These are phyloP conservation scores for Corymbia citriodora DNA, from an alignment of 441 rosid species.

Conservation along the genomic window DNA sequence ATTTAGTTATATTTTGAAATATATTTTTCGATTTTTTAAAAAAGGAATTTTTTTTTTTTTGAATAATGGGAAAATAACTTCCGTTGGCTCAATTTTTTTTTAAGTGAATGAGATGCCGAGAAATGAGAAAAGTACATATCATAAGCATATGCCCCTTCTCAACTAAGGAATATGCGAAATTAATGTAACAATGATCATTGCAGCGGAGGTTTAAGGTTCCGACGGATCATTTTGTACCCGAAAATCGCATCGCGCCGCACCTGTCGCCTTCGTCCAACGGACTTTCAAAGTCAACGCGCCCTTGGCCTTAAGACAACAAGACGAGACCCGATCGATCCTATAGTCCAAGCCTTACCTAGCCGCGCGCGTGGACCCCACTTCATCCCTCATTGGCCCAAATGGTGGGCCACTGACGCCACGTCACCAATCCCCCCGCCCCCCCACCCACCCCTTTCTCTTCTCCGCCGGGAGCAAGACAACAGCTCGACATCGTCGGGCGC, in stretches of 20 bases:
- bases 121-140: too few species aligned
- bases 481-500: background rate
- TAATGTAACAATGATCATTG: background rate
- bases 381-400: background rate
- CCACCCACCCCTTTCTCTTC: too few species aligned
- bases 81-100: too few species aligned
- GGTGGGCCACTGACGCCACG: background rate
- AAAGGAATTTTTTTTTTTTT: too few species aligned
- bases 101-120: too few species aligned
- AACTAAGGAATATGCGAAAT: background rate
- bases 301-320: background rate
- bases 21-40: too few species aligned
- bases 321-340: background rate
- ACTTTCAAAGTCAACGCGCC: background rate
- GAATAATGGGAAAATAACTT: too few species aligned
- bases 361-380: background rate
- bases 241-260: background rate
- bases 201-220: background rate
- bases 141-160: background rate
- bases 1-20: too few species aligned
- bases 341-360: background rate
- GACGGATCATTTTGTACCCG: background rate
- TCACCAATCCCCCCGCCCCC: background rate
- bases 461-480: background rate
- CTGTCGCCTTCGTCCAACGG: background rate